Conservation (phyloP, 176 grass and related monocot species). For the Cenchrus purpureus region DNA sequence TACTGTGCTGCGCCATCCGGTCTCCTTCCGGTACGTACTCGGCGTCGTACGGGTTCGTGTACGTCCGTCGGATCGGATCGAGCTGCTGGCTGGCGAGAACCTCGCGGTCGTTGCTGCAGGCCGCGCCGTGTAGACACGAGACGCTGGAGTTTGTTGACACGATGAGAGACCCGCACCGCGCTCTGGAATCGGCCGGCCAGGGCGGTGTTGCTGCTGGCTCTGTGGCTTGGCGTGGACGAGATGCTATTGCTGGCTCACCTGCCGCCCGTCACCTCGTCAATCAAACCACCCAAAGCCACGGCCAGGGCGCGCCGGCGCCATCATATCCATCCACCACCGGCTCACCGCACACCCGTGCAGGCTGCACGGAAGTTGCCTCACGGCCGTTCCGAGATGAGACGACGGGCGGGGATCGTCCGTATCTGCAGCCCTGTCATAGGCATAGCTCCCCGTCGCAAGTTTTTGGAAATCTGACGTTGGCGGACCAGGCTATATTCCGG, state of each 20-base stretch:
- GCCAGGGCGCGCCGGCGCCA: not conserved
- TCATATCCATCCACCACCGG: not conserved
- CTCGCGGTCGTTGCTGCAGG: not conserved
- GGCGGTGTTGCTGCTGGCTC: not conserved
- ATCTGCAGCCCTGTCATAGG: not conserved
- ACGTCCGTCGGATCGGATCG: not conserved
- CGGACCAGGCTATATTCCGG: not conserved
- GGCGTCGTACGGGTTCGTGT: conserved; percentile 41
- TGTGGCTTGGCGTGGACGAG: conserved; percentile 1
- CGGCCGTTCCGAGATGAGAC: conserved; percentile 1
- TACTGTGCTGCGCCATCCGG: not conserved
- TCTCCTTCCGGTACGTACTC: conserved; percentile 16
- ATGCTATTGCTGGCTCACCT: conserved; percentile 9
- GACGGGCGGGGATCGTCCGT: conserved; percentile 14
- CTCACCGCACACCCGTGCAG: not conserved
- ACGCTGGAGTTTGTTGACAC: not conserved
- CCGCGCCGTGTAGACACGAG: not conserved
- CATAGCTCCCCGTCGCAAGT: not conserved
- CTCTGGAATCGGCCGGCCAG: too few relatives aligned
- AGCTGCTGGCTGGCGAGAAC: not conserved
- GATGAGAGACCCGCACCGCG: not conserved
- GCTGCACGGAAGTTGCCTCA: not conserved
- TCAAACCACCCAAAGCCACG: not conserved
- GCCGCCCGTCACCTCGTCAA: conserved; percentile 14
- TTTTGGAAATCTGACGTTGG: not conserved